Base-by-base conservation (phyloP, 1,284 basidiomycete species). In the Inonotus hispidus region DNA sequence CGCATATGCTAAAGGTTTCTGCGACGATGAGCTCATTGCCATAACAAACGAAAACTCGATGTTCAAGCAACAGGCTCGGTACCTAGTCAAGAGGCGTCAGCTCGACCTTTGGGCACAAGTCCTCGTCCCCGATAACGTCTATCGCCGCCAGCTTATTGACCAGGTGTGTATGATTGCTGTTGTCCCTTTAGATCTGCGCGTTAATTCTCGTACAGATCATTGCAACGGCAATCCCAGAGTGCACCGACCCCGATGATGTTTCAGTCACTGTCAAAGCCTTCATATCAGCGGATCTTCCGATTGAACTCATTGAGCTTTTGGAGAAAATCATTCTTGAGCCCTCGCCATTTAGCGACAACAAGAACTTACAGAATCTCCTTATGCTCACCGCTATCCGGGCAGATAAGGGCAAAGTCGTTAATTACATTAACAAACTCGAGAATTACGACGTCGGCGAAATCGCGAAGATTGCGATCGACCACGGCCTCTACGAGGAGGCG, bases 11-110 rank as follows among this genome's bases (percentile, higher is more conserved):
- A 99, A 99, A 76, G 97, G 97, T 66, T 92, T 98, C 78, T 99
- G 97, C 71, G 97, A 99, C 68, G 95, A 99, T 11, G 97, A 99
- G 76, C 84, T 99, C 67, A 95, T 99, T 72, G 75, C 85, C 37
- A 96, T 99, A 74, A 99, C 97, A 59, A 99, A 99, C 73, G 96
- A 98, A 69, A 99, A 99, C 79, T 90, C 95, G 37, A 99, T 99
- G 97, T 99, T 97, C 85, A 99, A 99, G 79, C 96, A 99, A 72
- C 97, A 99, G 76, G 93, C 97, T 58, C 88, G 97, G 43, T 99
- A 99, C 77, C 87, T 99, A 64, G 93, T 98, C 72, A 98, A 96
- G 78, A 88, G 97, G 66, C 92, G 96, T 65, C 90, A 95, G 66
- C 86, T 93, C 25, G 96, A 99, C 66, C 87, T 99, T 50, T 99